These are phyloP conservation scores for Halenospora varia DNA, from an alignment of 495 filamentous ascomycete genomes.

Conservation along the genomic window DNA sequence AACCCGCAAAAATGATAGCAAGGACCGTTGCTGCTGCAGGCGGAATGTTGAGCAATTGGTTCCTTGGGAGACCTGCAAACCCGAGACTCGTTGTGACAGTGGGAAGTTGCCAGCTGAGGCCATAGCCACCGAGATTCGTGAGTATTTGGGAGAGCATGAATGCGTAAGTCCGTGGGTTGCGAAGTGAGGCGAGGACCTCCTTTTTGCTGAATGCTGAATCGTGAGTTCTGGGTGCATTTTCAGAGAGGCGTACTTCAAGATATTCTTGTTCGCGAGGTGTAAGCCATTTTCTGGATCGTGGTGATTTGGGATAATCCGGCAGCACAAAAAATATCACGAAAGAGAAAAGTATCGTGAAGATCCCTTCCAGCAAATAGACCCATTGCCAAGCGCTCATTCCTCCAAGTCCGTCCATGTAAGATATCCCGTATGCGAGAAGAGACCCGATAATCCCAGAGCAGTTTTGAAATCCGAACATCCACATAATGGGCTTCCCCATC, in stretches of 20 bases:
- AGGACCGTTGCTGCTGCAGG: slow-evolving; percentile 25
- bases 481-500: slow-evolving; percentile 52
- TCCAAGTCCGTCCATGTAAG: slow-evolving; percentile 29
- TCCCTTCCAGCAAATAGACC: slow-evolving; percentile 34
- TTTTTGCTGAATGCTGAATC: slow-evolving; percentile 32
- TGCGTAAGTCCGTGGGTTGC: slow-evolving; percentile 26
- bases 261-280: slow-evolving; percentile 38
- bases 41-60: slow-evolving; percentile 33
- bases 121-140: slow-evolving; percentile 30
- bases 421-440: slow-evolving; percentile 48
- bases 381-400: slow-evolving; percentile 30
- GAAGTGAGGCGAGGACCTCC: slow-evolving; percentile 33
- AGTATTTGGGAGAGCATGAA: slow-evolving; percentile 33
- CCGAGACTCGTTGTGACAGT: slow-evolving; percentile 32
- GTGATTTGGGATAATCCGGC: slow-evolving; percentile 32
- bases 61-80: slow-evolving; percentile 28
- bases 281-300: slow-evolving; percentile 28
- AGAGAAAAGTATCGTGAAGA: slow-evolving; percentile 34
- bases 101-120: slow-evolving; percentile 28
- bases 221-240: slow-evolving; percentile 33
- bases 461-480: slow-evolving; percentile 51
- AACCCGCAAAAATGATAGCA: slow-evolving; percentile 23
- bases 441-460: slow-evolving; percentile 30
- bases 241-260: slow-evolving; percentile 35
- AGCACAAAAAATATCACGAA: slow-evolving; percentile 31